A percentile compares a stretch with the other conserved stretches of the same genome.
Conservation (phyloP, 1,139 yeast species). For the Debaryomyces udenii region DNA sequence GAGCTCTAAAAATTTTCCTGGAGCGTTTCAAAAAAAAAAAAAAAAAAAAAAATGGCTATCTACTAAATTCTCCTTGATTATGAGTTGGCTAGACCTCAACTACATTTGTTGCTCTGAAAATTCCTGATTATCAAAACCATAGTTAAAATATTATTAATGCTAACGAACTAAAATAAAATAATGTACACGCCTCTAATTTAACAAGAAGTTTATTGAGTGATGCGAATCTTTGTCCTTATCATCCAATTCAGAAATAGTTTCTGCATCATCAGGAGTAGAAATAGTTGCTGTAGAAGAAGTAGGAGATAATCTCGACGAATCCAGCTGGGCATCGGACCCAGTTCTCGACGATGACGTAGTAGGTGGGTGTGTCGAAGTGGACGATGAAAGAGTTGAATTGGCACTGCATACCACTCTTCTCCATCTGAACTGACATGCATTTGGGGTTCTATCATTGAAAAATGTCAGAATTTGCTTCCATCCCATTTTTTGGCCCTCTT, state of each 20-base stretch:
- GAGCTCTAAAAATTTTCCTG: too few relatives aligned
- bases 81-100: too few relatives aligned
- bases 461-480: constrained; percentile 50
- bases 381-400: constrained; percentile 3
- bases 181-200: constrained; percentile 13
- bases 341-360: constrained; percentile 1
- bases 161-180: constrained; percentile 4
- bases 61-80: too few relatives aligned
- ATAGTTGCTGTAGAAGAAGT: neutral
- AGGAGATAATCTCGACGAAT: neutral
- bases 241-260: constrained; percentile 4
- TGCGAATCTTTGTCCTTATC: constrained; percentile 25
- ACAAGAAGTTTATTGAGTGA: constrained; percentile 30
- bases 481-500: constrained; percentile 46
- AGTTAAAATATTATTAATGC: neutral
- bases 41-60: too few relatives aligned
- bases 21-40: too few relatives aligned
- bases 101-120: too few relatives aligned
- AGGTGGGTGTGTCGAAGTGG: constrained; percentile 11
- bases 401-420: constrained; percentile 42
- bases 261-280: neutral
- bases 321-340: neutral
- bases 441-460: constrained; percentile 48
- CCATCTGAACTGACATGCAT: constrained; percentile 54
- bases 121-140: too few relatives aligned